Evolutionary conservation across 2,329 filamentous ascomycete species (phyloP), one percentile per base, ranked within the genome.

Genomic region (Trichoderma semiorbis): DNA sequence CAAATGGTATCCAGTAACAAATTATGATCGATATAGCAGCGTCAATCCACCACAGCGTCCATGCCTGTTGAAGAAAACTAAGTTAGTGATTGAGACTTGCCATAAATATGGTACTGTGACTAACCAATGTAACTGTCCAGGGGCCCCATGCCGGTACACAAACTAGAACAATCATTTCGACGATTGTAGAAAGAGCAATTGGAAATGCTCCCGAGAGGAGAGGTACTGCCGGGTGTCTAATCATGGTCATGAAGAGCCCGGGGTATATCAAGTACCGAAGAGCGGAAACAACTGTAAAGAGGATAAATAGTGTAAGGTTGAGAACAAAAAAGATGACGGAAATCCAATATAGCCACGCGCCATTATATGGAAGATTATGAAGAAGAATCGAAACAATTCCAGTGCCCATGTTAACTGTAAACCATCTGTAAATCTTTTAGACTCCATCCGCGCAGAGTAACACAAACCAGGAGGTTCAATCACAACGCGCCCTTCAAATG

Each of bases 361-460:
- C 64, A 28, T 67, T 67, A 21, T 58, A 67, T 28, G 64, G 64
- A 7, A 67, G 50, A 18, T 67, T 67, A 16, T 67, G 64, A 67
- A 67, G 64, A 18, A 67, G 64, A 11, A 67, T 67, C 11, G 64
- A 58, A 58, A 67, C 64, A 12, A 67, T 67, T 7, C 64, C 64
- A 21, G 64, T 67, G 11, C 64, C 64, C 64, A 67, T 67, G 18
- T 67, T 67, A 2, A 67, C 7, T n/a, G 64, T 67, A 28, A 67
- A 67, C 64, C 64, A 67, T 6, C 64, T 58, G 8, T 7, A 26
- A 43, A n/a, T 0, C 16, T 58, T 58, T 50, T 21, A 50, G 43
- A 67, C 32, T 30, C n/a, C 16, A 26, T 24, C 5, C 14, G n/a
- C 8, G 7, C 16, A 30, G 58, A 36, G 18, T 6, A 50, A 4